Evolutionary conservation across 805 yeast genomes (phyloP).

Genomic region (Kregervanrija pseudodelftensis): DNA sequence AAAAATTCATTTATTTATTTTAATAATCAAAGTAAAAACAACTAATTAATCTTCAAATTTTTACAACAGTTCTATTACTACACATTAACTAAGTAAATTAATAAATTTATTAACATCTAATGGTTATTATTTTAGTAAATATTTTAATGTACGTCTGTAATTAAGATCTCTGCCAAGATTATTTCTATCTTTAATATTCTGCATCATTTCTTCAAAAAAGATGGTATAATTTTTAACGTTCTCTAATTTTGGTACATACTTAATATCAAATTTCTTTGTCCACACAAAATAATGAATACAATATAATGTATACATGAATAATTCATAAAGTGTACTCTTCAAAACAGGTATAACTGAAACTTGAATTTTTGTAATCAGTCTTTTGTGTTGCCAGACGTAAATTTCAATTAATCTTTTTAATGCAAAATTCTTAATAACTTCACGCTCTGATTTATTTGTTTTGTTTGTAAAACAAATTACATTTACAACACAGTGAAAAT

Average conservation of each 20-base stretch:
- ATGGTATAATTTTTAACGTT: conserved; percentile 22
- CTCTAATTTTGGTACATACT: conserved; percentile 13
- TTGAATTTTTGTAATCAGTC: conserved; percentile 19
- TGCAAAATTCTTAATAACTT: conserved; percentile 21
- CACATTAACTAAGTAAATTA: not conserved
- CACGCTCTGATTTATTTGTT: conserved; percentile 18
- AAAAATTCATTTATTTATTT: not conserved
- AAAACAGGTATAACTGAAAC: conserved; percentile 15
- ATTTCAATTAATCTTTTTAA: conserved; percentile 25
- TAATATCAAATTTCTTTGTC: conserved; percentile 17
- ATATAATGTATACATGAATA: conserved; percentile 21
- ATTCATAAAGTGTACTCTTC: conserved; percentile 18
- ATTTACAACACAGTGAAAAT: conserved; percentile 9
- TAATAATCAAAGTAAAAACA: not conserved
- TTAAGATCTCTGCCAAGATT: conserved; percentile 8
- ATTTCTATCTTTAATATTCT: conserved; percentile 15
- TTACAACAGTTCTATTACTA: too few species aligned
- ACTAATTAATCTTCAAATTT: too few species aligned
- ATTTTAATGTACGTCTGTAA: conserved; percentile 4
- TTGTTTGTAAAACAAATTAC: conserved; percentile 23
- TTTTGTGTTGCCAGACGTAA: conserved; percentile 24
- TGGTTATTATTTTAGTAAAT: not conserved
- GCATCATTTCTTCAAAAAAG: conserved; percentile 23
- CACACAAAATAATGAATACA: conserved; percentile 22
- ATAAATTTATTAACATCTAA: not conserved